A percentile compares a stretch with the other conserved stretches of the same genome.
These are phyloP conservation scores for Setaria viridis DNA, from an alignment of 202 grass and related monocot genomes.

Conservation along the genomic window DNA sequence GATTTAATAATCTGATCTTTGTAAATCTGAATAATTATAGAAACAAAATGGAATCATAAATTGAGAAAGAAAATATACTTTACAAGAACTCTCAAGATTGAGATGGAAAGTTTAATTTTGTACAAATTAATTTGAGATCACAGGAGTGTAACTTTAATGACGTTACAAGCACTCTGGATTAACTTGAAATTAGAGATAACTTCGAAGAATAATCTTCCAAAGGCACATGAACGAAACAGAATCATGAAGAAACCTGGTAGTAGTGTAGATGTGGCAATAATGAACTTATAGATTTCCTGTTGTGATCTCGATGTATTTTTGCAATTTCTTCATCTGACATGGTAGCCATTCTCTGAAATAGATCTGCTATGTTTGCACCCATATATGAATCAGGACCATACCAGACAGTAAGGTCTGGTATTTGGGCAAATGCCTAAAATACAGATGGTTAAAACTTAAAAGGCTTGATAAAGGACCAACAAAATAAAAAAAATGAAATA, in stretches of 20 bases:
- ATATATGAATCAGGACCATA: constrained; percentile 99
- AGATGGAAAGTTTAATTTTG: background rate
- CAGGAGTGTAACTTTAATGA: background rate
- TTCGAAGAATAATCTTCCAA: constrained; percentile 24
- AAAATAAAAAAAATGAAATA: constrained; percentile 34
- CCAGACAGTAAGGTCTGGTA: constrained; percentile 88
- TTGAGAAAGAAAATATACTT: background rate
- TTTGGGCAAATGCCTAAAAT: constrained; percentile 86
- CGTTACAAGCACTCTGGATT: background rate
- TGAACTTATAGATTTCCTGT: constrained; percentile 71
- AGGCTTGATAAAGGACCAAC: constrained; percentile 32
- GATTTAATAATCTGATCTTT: background rate
- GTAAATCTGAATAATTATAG: background rate
- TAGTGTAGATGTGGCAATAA: constrained; percentile 73
- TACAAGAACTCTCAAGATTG: background rate
- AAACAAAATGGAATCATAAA: constrained; percentile 24
- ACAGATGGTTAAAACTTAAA: background rate
- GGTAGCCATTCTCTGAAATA: constrained; percentile 85
- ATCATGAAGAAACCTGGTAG: constrained; percentile 69
- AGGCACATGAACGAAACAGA: constrained; percentile 16
- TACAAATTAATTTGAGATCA: background rate
- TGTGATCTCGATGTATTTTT: constrained; percentile 83
- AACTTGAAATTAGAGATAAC: constrained; percentile 14
- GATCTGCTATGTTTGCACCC: constrained; percentile 94
- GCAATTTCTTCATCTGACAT: constrained; percentile 92